Conservation (phyloP, 192 early-diverging fungal genomes). For the Coemansia sp. region DNA sequence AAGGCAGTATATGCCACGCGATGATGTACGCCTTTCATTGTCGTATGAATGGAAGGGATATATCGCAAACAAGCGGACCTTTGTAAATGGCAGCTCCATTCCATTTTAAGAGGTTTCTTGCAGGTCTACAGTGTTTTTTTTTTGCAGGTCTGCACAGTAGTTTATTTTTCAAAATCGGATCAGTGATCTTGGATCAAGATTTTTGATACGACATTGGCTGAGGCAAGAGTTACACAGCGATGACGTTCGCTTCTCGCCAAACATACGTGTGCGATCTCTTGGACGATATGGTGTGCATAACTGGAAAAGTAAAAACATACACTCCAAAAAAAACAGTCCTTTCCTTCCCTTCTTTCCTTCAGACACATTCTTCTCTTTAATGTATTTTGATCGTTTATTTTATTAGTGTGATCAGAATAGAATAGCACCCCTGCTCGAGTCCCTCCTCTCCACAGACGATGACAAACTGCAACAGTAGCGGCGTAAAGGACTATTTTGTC, state of each 20-base stretch:
- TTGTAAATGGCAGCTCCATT: no score
- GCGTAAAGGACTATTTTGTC: constrained; percentile 25
- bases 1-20: neutral
- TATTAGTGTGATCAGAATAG: no score
- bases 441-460: neutral
- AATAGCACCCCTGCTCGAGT: neutral
- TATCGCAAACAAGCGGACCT: neutral
- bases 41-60: neutral
- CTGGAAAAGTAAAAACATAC: neutral
- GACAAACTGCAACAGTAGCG: neutral
- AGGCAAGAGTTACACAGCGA: no score
- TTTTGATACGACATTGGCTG: no score
- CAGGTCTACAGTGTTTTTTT: no score
- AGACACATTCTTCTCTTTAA: neutral
- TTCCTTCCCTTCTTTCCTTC: neutral
- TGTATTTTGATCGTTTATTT: neutral
- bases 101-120: no score
- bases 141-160: no score
- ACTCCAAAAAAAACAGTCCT: neutral
- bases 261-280: neutral
- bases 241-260: neutral
- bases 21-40: neutral
- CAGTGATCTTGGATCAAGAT: no score
- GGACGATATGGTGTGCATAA: neutral
- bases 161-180: no score